Evolutionary conservation across 2,329 filamentous ascomycete genomes (phyloP), one percentile per base, ranked within the genome.

Genomic region (Penicillium hordei): DNA sequence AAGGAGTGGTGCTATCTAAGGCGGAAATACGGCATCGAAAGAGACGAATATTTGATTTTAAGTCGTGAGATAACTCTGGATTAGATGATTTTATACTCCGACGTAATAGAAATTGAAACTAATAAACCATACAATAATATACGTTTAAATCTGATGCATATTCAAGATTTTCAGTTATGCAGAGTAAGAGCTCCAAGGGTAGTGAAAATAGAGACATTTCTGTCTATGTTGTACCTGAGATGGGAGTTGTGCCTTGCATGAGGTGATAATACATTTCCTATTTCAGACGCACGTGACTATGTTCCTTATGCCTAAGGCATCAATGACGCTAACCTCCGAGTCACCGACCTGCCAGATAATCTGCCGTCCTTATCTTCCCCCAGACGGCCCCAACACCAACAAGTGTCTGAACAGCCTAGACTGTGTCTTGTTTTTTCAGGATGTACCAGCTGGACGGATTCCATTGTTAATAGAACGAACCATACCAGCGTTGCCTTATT

Each of bases 291-390:
- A 60, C 51, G 52, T 57, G 45, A 60, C 33, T 13, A 10, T 21
- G 10, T 4, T 4, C 15, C 3, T 17, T 1, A 0, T 50, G 34
- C 55, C 58, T 60, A 10, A 62, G 61, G 59, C 57, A 33, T 1
- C 5, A n/a, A 55, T 19, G 57, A 49, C 55, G 50, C n/a, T 13
- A 40, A 34, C 19, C 15, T 23, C 27, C 31, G 50, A 46, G n/a
- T 45, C 48, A 45, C 39, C 48, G 59, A 57, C 48, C 40, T 52
- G 60, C 48, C 57, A 60, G 59, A 55, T 61, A 59, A 59, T 39
- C 56, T 48, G 48, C 50, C 53, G 15, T 31, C 29, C 59, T 43
- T 58, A 55, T 55, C 54, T 52, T 52, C 29, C 55, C 55, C 55
- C 55, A 34, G 46, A 51, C n/a, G 4, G 36, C 46, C 23, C 52